Base-by-base conservation (phyloP, 2,329 filamentous ascomycete genomes). In the Venturia pyrina region DNA sequence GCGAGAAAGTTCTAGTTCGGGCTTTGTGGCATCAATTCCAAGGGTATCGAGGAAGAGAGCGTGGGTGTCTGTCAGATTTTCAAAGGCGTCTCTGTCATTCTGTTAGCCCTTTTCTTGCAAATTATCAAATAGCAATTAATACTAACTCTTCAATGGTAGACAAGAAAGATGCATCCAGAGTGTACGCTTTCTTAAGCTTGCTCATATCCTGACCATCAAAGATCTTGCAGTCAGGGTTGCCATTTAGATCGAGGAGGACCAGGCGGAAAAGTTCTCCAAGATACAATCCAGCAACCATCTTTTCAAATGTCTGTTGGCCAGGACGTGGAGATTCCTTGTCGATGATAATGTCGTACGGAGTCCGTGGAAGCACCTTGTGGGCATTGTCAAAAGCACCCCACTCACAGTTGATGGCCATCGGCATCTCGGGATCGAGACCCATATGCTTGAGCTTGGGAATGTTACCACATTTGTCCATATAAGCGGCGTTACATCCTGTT, bases 351-450 rank as follows among this genome's bases (percentile, higher is more conserved):
- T 98, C 93, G 77, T 95, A 98, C 67, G 85, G 85, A 50, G 92
- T 97, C 66, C 89, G 86, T 21, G 93, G 93, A 28, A 98, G 87
- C 64, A 97, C 89, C 72, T 88, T 83, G 79, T 95, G 89, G 78
- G 96, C 91, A 76, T 96, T 97, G 78, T 98, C 93, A 74, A 98
- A 98, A 43, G 93, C 93, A 69, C 93, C 93, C 85, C 93, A 98
- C 78, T 98, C 93, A 81, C 93, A 97, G 82, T 98, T 98, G 81
- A 98, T 97, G 62, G 91, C 93, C 85, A 98, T 96, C 60, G 89
- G 91, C 68, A 87, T 87, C 68, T 95, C 87, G 0, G 91, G 82
- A 62, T 92, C 89, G 46, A 98, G 85, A 73, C 96, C 95, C 82
- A 96, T 85, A 79, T 97, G 87, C 13, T 89, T 91, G 65, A 99